Percentiles rank a stretch among this genome's conserved stretches.
These are phyloP conservation scores for Fusarium sp. DNA, from an alignment of 2,329 filamentous ascomycete genomes.

Conservation along the genomic window DNA sequence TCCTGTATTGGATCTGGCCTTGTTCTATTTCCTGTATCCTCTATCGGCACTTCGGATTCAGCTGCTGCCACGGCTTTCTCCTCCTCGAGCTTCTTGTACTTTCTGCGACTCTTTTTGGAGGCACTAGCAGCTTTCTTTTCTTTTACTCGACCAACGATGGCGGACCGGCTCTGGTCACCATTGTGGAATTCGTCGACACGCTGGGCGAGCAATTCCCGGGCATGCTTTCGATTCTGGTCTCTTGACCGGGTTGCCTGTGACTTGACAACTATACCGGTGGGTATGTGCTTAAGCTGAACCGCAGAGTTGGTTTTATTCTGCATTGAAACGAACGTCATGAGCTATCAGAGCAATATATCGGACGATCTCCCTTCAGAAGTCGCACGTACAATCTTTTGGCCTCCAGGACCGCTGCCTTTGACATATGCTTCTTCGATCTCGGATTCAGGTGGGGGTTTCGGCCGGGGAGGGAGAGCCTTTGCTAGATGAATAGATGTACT, in stretches of 20 bases:
- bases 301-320: slow-evolving; percentile 97
- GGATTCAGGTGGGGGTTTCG: slow-evolving; percentile 75
- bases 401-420: slow-evolving; percentile 91
- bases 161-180: slow-evolving; percentile 74
- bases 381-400: slow-evolving; percentile 84
- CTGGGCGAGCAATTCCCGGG: slow-evolving; percentile 79
- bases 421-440: slow-evolving; percentile 89
- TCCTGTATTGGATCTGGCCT: neutral
- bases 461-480: slow-evolving; percentile 78
- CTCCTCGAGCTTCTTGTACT: slow-evolving; percentile 74
- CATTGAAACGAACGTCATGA: neutral
- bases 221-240: slow-evolving; percentile 87
- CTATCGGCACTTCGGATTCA: neutral
- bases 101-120: slow-evolving; percentile 83
- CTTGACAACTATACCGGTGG: slow-evolving; percentile 93
- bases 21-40: neutral
- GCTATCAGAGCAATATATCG: neutral
- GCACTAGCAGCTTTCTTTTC: slow-evolving; percentile 78
- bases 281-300: slow-evolving; percentile 89
- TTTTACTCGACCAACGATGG: slow-evolving; percentile 71
- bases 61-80: slow-evolving; percentile 50
- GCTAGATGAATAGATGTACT: slow-evolving; percentile 45
- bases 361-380: neutral
- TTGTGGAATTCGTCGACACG: slow-evolving; percentile 77
- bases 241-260: slow-evolving; percentile 90